Evolutionary conservation across 1,139 yeast genomes (phyloP).

Genomic region (Debaryomycetaceae sp.): DNA sequence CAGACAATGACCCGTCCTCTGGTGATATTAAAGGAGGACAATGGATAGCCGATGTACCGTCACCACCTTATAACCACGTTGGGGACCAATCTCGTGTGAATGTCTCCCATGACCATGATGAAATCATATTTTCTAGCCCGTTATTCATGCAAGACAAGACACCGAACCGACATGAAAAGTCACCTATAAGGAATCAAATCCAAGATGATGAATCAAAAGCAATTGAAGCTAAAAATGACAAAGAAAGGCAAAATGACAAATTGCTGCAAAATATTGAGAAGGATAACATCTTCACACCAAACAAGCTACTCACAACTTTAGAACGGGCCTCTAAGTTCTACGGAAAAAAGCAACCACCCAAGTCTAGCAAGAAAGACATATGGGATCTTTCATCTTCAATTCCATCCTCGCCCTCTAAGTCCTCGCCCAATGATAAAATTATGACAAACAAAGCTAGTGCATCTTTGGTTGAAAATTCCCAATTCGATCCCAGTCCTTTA

Average conservation of each 20-base stretch:
- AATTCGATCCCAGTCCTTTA: slow-evolving; percentile 2
- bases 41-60: neutral
- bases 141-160: neutral
- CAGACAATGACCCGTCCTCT: neutral
- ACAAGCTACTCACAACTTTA: neutral
- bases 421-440: neutral
- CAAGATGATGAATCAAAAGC: neutral
- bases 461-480: slow-evolving; percentile 5
- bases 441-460: neutral
- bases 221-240: too few relatives aligned
- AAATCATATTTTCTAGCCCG: neutral
- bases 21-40: neutral
- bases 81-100: neutral
- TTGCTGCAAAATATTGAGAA: neutral
- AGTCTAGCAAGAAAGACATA: slow-evolving; percentile 3
- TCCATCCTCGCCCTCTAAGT: slow-evolving; percentile 1
- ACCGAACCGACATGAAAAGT: neutral
- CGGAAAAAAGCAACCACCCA: slow-evolving; percentile 3
- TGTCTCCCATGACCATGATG: neutral
- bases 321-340: slow-evolving; percentile 3
- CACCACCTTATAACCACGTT: neutral
- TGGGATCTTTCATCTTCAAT: slow-evolving; percentile 8
- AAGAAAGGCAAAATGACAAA: neutral
- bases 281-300: neutral
- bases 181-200: neutral